These are phyloP conservation scores for Gynostemma pentaphyllum DNA, from an alignment of 306 rosid genomes.

Conservation along the genomic window DNA sequence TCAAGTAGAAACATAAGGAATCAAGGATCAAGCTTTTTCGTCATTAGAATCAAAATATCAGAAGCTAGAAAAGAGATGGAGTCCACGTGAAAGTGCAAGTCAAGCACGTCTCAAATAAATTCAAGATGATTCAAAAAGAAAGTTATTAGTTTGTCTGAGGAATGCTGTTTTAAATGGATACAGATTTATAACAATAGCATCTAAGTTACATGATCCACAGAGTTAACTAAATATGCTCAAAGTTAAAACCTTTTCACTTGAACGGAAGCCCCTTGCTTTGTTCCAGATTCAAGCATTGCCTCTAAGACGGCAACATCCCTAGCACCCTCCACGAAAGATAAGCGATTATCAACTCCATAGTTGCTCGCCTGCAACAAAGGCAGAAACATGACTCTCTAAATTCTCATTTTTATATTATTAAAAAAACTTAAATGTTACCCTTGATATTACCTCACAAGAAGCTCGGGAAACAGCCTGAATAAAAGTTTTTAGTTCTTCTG, in stretches of 20 bases:
- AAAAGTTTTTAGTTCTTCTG: constrained; percentile 67
- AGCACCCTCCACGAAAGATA: constrained; percentile 80
- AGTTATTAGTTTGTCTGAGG: not conserved
- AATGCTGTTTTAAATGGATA: not conserved
- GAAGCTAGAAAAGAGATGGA: not conserved
- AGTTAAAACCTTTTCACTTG: constrained; percentile 57
- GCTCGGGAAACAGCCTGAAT: constrained; percentile 49
- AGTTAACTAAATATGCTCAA: not conserved
- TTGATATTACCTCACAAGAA: constrained; percentile 34
- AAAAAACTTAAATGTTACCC: not conserved
- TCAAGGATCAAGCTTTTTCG: not conserved
- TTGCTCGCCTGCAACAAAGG: constrained; percentile 35
- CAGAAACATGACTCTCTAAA: constrained; percentile 12
- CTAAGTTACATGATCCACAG: not conserved
- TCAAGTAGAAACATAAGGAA: not conserved
- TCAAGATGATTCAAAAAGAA: not conserved
- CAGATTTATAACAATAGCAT: no score
- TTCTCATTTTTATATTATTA: not conserved
- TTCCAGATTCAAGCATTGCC: constrained; percentile 93
- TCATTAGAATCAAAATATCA: not conserved
- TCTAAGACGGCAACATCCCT: constrained; percentile 84
- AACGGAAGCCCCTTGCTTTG: constrained; percentile 56
- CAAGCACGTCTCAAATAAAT: not conserved
- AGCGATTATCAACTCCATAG: constrained; percentile 53
- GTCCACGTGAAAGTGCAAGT: not conserved